Evolutionary conservation across 1,284 basidiomycete genomes (phyloP).

Genomic region (Cryptococcus sp.): DNA sequence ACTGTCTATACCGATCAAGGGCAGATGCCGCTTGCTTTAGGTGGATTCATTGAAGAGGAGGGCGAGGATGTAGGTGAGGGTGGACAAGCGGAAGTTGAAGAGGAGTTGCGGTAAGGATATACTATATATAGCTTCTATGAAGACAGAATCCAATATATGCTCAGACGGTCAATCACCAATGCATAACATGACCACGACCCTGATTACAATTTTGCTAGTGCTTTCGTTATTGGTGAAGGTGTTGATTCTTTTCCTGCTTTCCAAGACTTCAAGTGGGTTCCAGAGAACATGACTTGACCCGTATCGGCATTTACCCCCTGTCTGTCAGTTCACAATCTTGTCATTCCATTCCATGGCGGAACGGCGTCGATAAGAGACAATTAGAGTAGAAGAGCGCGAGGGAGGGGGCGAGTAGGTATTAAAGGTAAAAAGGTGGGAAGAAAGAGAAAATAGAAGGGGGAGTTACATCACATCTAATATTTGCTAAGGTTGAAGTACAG

Average conservation of each 20-base stretch:
- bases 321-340: too few species aligned
- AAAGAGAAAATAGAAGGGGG: not conserved
- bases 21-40: not conserved
- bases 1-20: conserved; percentile 12
- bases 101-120: too few species aligned
- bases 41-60: not conserved
- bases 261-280: conserved; percentile 30
- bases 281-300: conserved; percentile 17
- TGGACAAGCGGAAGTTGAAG: not conserved
- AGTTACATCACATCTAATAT: conserved; percentile 15
- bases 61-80: not conserved
- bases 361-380: too few species aligned
- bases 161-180: too few species aligned
- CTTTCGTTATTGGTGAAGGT: too few species aligned
- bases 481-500: conserved; percentile 10
- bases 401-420: too few species aligned
- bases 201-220: too few species aligned
- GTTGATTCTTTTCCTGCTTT: conserved; percentile 6
- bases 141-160: too few species aligned
- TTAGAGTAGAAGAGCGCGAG: too few species aligned
- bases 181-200: too few species aligned
- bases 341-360: too few species aligned
- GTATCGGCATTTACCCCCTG: conserved; percentile 17
- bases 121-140: too few species aligned
- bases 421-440: not conserved